A percentile compares a stretch with the other conserved stretches of the same genome.
phyloP scores from a whole-genome alignment of 2,329 filamentous ascomycete species.

The Zasmidium angulare region DNA sequence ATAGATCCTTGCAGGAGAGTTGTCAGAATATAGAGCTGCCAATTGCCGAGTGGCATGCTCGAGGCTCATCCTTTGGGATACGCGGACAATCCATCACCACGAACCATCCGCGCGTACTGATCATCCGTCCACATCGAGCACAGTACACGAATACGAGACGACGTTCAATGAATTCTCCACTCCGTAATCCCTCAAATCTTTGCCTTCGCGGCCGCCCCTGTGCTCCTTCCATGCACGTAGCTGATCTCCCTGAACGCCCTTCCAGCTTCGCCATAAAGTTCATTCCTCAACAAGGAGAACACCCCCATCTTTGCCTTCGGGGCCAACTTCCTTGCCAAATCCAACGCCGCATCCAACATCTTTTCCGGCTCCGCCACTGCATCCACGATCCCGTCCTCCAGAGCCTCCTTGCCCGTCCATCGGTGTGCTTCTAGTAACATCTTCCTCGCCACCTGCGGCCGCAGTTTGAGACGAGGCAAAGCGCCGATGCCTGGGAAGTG shows the following conservation, averaged over 20 bases:
- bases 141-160: no score
- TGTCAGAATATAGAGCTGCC: no score
- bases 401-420: slow-evolving; percentile 54
- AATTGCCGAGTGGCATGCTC: no score
- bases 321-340: slow-evolving; percentile 45
- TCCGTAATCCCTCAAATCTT: slow-evolving; percentile 41
- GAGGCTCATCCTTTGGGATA: no score
- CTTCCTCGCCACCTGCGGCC: slow-evolving; percentile 52
- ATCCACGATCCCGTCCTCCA: slow-evolving; percentile 56
- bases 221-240: slow-evolving; percentile 52
- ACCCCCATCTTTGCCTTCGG: slow-evolving; percentile 50
- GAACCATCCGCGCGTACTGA: no score
- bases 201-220: slow-evolving; percentile 46
- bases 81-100: no score
- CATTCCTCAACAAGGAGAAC: slow-evolving; percentile 52
- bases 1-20: no score
- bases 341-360: slow-evolving; percentile 50
- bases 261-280: slow-evolving; percentile 56
- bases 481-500: slow-evolving; percentile 57
- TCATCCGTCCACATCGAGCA: no score
- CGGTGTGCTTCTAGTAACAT: slow-evolving; percentile 57
- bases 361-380: slow-evolving; percentile 48
- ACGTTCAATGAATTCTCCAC: no score
- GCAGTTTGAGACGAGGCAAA: slow-evolving; percentile 53
- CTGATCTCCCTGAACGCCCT: slow-evolving; percentile 53